These are phyloP conservation scores for Corrigiola litoralis DNA, from an alignment of 179 eudicot genomes.

Conservation along the genomic window DNA sequence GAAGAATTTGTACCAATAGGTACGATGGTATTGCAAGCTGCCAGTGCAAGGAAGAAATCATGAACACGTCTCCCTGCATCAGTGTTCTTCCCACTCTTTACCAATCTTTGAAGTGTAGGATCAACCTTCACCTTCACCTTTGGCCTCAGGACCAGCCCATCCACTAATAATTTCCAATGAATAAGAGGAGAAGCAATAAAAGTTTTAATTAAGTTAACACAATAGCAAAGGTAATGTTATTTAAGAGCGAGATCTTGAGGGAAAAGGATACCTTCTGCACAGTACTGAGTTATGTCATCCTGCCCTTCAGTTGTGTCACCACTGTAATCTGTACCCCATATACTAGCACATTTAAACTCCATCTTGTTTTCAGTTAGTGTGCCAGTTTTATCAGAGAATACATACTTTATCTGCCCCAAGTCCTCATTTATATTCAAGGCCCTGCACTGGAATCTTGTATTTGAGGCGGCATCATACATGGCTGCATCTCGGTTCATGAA, in stretches of 20 bases:
- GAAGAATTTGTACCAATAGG: conserved; percentile 66
- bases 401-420: conserved; percentile 89
- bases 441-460: conserved; percentile 84
- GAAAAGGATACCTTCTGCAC: conserved; percentile 48
- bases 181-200: background rate
- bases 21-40: conserved; percentile 97
- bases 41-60: conserved; percentile 89
- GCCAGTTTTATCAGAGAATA: conserved; percentile 98
- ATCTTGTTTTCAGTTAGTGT: conserved; percentile 98
- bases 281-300: conserved; percentile 42
- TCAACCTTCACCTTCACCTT: conserved; percentile 88
- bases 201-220: background rate
- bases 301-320: conserved; percentile 29
- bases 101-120: conserved; percentile 47
- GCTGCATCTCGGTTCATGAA: conserved; percentile 75
- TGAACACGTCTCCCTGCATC: conserved; percentile 42
- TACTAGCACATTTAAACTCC: conserved; percentile 93
- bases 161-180: conserved; percentile 45
- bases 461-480: conserved; percentile 71
- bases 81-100: conserved; percentile 39
- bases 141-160: conserved; percentile 66
- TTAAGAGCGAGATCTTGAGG: background rate
- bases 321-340: conserved; percentile 75
- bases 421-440: conserved; percentile 97
- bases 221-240: background rate